Conservation (phyloP, 192 early-diverging fungal species). For the Coemansia sp. region DNA sequence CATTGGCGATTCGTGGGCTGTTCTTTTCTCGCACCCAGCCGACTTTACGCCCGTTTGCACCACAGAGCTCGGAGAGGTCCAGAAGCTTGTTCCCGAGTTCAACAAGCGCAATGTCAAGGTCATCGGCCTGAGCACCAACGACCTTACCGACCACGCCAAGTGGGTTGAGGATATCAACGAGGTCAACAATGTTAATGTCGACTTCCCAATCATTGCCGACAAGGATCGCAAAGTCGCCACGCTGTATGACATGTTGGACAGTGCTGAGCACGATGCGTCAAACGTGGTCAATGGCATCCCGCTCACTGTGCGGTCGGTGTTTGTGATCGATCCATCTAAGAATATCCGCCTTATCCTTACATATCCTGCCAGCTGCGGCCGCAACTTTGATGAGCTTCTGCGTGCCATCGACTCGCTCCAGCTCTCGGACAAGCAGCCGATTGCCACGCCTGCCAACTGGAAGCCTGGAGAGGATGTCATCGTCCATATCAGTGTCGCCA, state of each 20-base stretch:
- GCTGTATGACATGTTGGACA: constrained; percentile 97
- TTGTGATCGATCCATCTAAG: constrained; percentile 93
- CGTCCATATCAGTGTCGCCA: constrained; percentile 79
- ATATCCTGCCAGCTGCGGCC: constrained; percentile 88
- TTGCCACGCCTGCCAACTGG: constrained; percentile 97
- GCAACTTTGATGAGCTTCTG: constrained; percentile 98
- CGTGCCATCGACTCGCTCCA: constrained; percentile 92
- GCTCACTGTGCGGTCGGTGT: constrained; percentile 93
- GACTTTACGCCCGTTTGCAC: constrained; percentile 97
- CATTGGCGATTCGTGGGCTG: constrained; percentile 82
- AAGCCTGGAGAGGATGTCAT: constrained; percentile 84
- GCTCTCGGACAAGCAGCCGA: constrained; percentile 80
- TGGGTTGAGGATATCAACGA: constrained; percentile 96
- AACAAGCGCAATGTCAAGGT: constrained; percentile 80
- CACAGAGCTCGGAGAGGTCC: constrained; percentile 93
- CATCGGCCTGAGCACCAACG: constrained; percentile 93
- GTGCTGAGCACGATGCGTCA: constrained; percentile 79
- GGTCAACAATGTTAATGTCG: constrained; percentile 72
- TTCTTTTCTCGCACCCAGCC: constrained; percentile 99
- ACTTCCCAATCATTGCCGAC: constrained; percentile 97
- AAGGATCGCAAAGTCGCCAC: constrained; percentile 78
- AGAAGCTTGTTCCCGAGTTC: constrained; percentile 77
- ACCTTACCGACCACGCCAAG: constrained; percentile 71
- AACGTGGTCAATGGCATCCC: constrained; percentile 89
- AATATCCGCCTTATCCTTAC: constrained; percentile 85